These are phyloP conservation scores for Acanthamoeba lenticulata DNA, from an alignment of 208 protist genomes.

Conservation along the genomic window DNA sequence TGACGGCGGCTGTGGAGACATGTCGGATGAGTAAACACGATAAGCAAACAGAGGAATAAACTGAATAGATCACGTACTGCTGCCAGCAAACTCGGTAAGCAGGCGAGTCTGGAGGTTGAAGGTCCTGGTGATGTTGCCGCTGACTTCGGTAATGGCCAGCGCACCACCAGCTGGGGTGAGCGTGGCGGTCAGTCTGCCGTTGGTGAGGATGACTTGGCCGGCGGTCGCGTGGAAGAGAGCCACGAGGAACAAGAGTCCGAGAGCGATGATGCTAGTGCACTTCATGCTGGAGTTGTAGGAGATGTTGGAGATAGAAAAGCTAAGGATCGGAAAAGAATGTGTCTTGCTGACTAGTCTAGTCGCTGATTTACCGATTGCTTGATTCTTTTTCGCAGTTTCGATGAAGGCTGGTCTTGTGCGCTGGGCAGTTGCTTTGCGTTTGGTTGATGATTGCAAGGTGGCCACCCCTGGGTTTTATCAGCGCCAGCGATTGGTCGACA, in stretches of 20 bases:
- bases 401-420: too few relatives aligned
- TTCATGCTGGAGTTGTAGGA: not conserved
- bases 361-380: not conserved
- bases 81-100: not conserved
- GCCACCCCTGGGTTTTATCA: not conserved
- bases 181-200: not conserved
- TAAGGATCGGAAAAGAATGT: too few relatives aligned
- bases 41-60: not conserved
- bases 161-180: not conserved
- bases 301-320: too few relatives aligned
- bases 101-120: not conserved
- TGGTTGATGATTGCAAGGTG: too few relatives aligned
- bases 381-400: not conserved
- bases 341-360: too few relatives aligned
- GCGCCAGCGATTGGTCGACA: not conserved
- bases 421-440: too few relatives aligned
- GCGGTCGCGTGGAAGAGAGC: not conserved
- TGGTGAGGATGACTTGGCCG: not conserved
- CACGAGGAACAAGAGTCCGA: not conserved
- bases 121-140: not conserved
- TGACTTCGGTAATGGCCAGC: not conserved
- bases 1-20: not conserved
- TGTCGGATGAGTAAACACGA: too few relatives aligned
- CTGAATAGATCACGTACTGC: not conserved
- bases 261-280: not conserved